Conservation (phyloP, 73 alveolate species). For the Blepharisma japonicum region DNA sequence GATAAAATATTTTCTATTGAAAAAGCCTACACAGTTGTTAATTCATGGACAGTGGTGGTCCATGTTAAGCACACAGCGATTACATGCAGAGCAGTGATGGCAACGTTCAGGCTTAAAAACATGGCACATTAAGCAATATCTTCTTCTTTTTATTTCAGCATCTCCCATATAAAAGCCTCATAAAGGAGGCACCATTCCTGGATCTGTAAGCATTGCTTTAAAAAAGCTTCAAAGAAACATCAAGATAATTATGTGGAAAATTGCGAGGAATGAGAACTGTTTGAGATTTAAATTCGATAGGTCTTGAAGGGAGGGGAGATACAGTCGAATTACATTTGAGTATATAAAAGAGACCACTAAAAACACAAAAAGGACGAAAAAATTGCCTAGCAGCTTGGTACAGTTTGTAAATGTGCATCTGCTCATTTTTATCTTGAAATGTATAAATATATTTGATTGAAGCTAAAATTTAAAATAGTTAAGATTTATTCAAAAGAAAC, state of each 20-base stretch:
- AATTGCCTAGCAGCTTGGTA: constrained; percentile 5
- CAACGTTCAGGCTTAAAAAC: constrained; percentile 94
- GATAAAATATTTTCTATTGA: constrained; percentile 88
- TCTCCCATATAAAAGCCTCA: constrained; percentile 95
- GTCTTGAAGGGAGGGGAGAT: constrained; percentile 33
- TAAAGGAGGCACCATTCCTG: constrained; percentile 95
- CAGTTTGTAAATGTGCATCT: neutral
- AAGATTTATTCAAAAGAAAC: no score
- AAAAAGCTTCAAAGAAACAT: constrained; percentile 85
- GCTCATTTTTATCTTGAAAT: neutral
- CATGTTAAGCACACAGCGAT: constrained; percentile 94
- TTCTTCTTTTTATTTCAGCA: constrained; percentile 77
- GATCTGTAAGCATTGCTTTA: constrained; percentile 88
- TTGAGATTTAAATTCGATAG: neutral
- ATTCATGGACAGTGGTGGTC: constrained; percentile 98
- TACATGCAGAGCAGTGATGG: constrained; percentile 97
- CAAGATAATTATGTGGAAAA: constrained; percentile 67
- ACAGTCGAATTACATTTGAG: constrained; percentile 37
- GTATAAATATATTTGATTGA: no score
- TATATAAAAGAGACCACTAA: constrained; percentile 39
- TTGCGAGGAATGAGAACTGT: constrained; percentile 48
- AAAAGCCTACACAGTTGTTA: constrained; percentile 92
- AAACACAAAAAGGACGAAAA: constrained; percentile 48
- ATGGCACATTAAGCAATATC: constrained; percentile 93
- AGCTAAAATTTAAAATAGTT: no score